phyloP scores from a whole-genome alignment of 2,329 filamentous ascomycete genomes.

The Ilyonectria sp. region DNA sequence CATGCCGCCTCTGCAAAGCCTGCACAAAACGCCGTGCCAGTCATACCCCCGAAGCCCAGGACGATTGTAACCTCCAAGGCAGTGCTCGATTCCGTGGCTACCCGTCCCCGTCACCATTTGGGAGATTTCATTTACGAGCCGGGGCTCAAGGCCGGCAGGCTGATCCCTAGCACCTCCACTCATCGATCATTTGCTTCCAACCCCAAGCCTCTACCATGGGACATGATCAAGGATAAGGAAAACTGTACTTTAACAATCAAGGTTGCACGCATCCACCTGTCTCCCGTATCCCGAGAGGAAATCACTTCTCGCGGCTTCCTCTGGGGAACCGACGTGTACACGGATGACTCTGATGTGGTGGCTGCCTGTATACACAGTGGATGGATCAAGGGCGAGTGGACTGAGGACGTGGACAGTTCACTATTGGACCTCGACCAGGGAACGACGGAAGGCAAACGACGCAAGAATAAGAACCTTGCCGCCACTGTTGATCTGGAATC shows the following conservation, averaged over 20 bases:
- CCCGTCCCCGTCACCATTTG: conserved; percentile 83
- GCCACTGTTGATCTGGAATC: conserved; percentile 55
- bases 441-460: conserved; percentile 47
- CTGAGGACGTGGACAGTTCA: conserved; percentile 79
- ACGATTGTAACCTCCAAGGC: conserved; percentile 78
- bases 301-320: conserved; percentile 85
- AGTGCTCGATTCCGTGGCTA: conserved; percentile 79
- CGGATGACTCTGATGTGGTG: conserved; percentile 94
- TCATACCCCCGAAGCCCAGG: conserved; percentile 72
- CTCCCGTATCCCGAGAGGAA: conserved; percentile 79
- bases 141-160: conserved; percentile 68
- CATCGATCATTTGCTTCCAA: conserved; percentile 65
- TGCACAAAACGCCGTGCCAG: conserved; percentile 39
- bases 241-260: conserved; percentile 94
- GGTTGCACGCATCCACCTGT: conserved; percentile 85
- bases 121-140: conserved; percentile 88
- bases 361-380: conserved; percentile 94
- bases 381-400: conserved; percentile 92
- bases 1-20: conserved; percentile 42
- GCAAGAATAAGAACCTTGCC: conserved; percentile 49
- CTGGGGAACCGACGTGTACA: conserved; percentile 96
- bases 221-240: conserved; percentile 79
- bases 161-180: conserved; percentile 58
- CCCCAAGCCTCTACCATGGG: conserved; percentile 82
- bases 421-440: conserved; percentile 72